A percentile compares a stretch with the other conserved stretches of the same genome.
phyloP scores from a whole-genome alignment of 495 filamentous ascomycete species.

The Aspergillus bertholletiae region DNA sequence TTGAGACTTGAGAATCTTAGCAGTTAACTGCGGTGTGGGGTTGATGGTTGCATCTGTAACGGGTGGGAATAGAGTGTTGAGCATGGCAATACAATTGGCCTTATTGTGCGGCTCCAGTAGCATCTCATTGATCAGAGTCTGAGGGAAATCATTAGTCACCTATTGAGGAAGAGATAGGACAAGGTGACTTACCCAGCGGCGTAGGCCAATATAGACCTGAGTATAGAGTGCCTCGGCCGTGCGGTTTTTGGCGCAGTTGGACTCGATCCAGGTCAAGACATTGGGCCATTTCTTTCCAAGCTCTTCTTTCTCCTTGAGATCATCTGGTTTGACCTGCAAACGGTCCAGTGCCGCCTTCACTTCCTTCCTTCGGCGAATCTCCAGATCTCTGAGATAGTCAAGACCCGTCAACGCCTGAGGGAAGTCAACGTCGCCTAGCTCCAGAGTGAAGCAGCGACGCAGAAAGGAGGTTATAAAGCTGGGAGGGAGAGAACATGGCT shows the following conservation, averaged over 20 bases:
- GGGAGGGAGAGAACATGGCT: slow-evolving; percentile 64
- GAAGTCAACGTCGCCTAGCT: slow-evolving; percentile 62
- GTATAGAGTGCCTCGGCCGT: slow-evolving; percentile 61
- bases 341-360: slow-evolving; percentile 41
- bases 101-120: slow-evolving; percentile 62
- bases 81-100: slow-evolving; percentile 68
- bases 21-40: slow-evolving; percentile 54
- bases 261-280: slow-evolving; percentile 51
- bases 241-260: slow-evolving; percentile 50
- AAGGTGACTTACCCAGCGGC: slow-evolving; percentile 58
- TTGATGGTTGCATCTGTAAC: slow-evolving; percentile 39
- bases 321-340: slow-evolving; percentile 39
- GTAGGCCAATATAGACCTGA: slow-evolving; percentile 62
- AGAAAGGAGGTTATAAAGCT: slow-evolving; percentile 65
- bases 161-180: background rate
- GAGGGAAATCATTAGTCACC: slow-evolving; percentile 16
- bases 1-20: slow-evolving; percentile 51
- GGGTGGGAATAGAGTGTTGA: slow-evolving; percentile 73
- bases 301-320: slow-evolving; percentile 35
- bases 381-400: slow-evolving; percentile 69
- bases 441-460: slow-evolving; percentile 55
- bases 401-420: slow-evolving; percentile 67
- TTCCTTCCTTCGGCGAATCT: slow-evolving; percentile 62
- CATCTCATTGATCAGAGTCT: slow-evolving; percentile 71
- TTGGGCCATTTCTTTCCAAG: slow-evolving; percentile 45